Evolutionary conservation across 2,329 filamentous ascomycete species (phyloP), one percentile per base, ranked within the genome.

Genomic region (Aspergillus arachidicola): DNA sequence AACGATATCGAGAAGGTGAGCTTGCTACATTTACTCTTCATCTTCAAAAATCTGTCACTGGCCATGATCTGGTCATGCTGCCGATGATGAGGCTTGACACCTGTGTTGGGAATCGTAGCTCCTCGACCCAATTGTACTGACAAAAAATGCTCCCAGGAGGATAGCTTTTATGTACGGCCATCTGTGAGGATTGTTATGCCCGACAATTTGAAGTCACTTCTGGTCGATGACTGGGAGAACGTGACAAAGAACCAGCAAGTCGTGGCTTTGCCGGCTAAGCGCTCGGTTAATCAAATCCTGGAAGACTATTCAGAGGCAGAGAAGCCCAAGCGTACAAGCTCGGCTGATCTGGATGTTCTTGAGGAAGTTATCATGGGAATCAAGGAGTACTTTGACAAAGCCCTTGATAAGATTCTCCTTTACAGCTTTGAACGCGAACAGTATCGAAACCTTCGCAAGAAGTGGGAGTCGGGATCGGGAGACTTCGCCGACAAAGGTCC

Each of bases 211-310:
- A 97, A 98, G 81, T 92, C 91, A 19, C 86, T 96, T 66, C 87
- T 99, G 3, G 95, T 99, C 26, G 95, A 99, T 75, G 95, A 99
- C 77, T 99, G 95, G 95, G 95, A 99, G 78, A 96, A 97, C 72
- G 89, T 99, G 65, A 99, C 95, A 61, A 98, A 97, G 81, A 95
- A 96, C 75, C 88, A 93, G 70, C 92, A 94, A 74, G 88, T 98
- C 4, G 92, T 97, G 36, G 89, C 92, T 1, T 83, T 99, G 19
- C 95, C 95, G 0, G 89, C 93, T 54, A 83, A 85, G 32, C 87
- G 90, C 58, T 88, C 94, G 1, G 92, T 95, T 64, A 87, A 86
- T 67, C 82, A 87, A 68, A 92, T 99, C 65, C 82, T 99, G 19
- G 85, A 93, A 56, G 91, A 94, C 67, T 99, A 97, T 76, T 83